phyloP scores from a whole-genome alignment of 1,284 basidiomycete species.

The Heliocybe sulcata region DNA sequence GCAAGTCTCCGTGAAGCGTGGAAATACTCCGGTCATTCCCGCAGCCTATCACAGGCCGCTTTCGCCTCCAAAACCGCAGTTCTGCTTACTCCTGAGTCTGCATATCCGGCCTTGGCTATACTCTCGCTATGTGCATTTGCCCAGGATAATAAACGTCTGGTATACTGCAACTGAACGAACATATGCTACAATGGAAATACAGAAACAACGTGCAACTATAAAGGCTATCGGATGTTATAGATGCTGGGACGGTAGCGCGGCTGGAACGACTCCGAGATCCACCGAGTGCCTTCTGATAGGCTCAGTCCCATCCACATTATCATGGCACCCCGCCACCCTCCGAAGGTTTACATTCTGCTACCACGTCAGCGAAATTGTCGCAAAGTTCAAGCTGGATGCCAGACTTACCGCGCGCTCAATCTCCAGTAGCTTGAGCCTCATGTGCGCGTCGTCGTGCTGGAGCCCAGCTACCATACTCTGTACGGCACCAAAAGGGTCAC shows the following conservation, averaged over 20 bases:
- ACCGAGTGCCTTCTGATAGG: neutral
- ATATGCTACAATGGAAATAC: neutral
- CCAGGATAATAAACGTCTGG: no score
- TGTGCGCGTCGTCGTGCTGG: slow-evolving; percentile 51
- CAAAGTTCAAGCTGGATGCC: neutral
- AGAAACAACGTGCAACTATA: neutral
- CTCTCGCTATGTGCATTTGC: no score
- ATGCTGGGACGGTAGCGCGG: neutral
- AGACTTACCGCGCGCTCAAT: slow-evolving; percentile 54
- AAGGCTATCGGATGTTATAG: neutral
- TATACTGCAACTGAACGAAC: no score
- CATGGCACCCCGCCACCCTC: neutral
- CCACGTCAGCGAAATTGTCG: neutral
- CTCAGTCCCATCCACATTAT: neutral
- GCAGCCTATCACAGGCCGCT: no score
- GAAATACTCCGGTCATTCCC: no score
- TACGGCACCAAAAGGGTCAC: neutral
- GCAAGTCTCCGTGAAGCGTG: no score
- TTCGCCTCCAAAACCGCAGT: no score
- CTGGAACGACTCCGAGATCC: neutral
- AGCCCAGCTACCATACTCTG: slow-evolving; percentile 69
- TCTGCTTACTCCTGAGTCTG: no score
- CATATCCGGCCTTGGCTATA: no score
- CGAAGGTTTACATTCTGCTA: neutral
- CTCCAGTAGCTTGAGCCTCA: slow-evolving; percentile 55